These are phyloP conservation scores for Aspergillus melleus DNA, from an alignment of 2,329 filamentous ascomycete species.

Conservation along the genomic window DNA sequence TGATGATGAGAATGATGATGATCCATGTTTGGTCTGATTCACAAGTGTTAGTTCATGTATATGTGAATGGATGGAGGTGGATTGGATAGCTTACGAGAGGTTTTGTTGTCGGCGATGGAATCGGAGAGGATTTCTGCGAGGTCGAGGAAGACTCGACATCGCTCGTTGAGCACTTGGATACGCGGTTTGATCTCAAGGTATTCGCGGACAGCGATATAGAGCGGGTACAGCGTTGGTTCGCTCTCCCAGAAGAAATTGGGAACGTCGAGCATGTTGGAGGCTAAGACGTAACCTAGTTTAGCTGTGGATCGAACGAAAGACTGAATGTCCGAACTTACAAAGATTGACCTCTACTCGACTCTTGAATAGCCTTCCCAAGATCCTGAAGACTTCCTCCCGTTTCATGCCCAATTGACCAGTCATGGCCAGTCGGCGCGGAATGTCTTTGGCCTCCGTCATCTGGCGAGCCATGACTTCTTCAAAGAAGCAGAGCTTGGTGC, in stretches of 20 bases:
- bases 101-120: slow-evolving; percentile 88
- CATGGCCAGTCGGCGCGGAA: slow-evolving; percentile 83
- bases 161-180: slow-evolving; percentile 94
- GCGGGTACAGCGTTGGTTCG: slow-evolving; percentile 88
- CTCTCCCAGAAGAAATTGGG: slow-evolving; percentile 99
- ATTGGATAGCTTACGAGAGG: slow-evolving; percentile 61
- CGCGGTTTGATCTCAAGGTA: slow-evolving; percentile 97
- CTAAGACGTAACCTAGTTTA: slow-evolving; percentile 46
- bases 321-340: slow-evolving; percentile 62
- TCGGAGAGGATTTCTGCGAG: slow-evolving; percentile 93
- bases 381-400: slow-evolving; percentile 85
- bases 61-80: too few species aligned
- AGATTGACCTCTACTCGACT: slow-evolving; percentile 96
- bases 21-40: slow-evolving; percentile 83
- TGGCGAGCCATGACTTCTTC: slow-evolving; percentile 95
- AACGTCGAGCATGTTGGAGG: slow-evolving; percentile 92
- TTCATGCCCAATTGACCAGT: slow-evolving; percentile 91
- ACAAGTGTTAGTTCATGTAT: slow-evolving; percentile 51
- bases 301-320: neutral
- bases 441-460: slow-evolving; percentile 88
- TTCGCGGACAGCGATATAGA: slow-evolving; percentile 92
- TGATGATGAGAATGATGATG: slow-evolving; percentile 86
- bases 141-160: slow-evolving; percentile 93
- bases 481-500: slow-evolving; percentile 93
- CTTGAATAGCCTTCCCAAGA: slow-evolving; percentile 87